phyloP scores from a whole-genome alignment of 2,329 filamentous ascomycete genomes.

The Macrophomina phaseolina region DNA sequence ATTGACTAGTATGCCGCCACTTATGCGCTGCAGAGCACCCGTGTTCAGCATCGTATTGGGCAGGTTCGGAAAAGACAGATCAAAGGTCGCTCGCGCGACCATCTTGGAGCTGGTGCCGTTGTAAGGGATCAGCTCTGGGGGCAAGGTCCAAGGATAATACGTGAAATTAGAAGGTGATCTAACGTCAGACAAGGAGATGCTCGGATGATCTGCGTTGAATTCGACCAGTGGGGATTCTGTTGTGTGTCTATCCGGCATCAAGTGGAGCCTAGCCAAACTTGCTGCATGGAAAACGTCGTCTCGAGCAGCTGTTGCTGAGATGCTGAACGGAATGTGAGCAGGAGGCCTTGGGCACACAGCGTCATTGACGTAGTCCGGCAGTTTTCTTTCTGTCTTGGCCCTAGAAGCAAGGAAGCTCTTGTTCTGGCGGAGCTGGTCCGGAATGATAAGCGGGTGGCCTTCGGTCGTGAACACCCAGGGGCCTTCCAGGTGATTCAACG shows the following conservation, averaged over 20 bases:
- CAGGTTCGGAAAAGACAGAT: conserved; percentile 68
- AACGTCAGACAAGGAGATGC: conserved; percentile 60
- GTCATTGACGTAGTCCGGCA: conserved; percentile 21
- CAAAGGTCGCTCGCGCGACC: conserved; percentile 72
- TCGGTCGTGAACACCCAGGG: conserved; percentile 95
- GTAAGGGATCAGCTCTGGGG: conserved; percentile 71
- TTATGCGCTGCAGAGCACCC: conserved; percentile 61
- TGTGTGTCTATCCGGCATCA: conserved; percentile 66
- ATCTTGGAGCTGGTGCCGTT: conserved; percentile 81
- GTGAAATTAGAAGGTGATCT: conserved; percentile 76
- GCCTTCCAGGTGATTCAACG: conserved; percentile 83
- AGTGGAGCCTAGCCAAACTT: conserved; percentile 79
- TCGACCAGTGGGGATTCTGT: conserved; percentile 63
- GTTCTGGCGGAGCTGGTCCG: conserved; percentile 49
- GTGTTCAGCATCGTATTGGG: conserved; percentile 55
- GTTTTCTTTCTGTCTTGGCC: neutral
- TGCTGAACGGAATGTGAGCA: conserved; percentile 66
- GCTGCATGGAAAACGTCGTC: conserved; percentile 88
- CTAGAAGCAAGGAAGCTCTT: conserved; percentile 24
- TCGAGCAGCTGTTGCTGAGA: conserved; percentile 80
- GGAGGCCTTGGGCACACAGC: conserved; percentile 71
- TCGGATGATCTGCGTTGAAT: conserved; percentile 61
- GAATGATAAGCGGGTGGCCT: conserved; percentile 89
- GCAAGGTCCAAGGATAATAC: conserved; percentile 92
- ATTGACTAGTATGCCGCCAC: conserved; percentile 65